These are phyloP conservation scores for Fraxinus velutina DNA, from an alignment of 305 asterid species.

Conservation along the genomic window DNA sequence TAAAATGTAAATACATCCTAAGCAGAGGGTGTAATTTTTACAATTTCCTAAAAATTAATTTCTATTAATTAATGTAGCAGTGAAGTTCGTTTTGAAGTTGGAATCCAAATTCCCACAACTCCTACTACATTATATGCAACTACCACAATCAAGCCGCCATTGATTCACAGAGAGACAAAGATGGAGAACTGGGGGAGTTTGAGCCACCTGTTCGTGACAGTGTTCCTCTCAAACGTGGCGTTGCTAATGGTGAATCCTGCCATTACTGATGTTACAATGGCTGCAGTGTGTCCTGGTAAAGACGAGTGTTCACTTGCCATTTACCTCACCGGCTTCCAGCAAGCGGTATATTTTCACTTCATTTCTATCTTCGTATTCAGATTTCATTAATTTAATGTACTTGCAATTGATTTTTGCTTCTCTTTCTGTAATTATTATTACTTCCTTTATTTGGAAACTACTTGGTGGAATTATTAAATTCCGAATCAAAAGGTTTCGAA, in stretches of 20 bases:
- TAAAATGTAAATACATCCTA: background rate
- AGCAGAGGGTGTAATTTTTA: background rate
- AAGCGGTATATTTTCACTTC: slow-evolving; percentile 36
- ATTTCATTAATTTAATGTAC: background rate
- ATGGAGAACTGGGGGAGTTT: slow-evolving; percentile 50
- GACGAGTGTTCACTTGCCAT: slow-evolving; percentile 67
- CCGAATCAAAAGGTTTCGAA: background rate
- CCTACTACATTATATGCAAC: background rate
- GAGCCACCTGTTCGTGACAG: slow-evolving; percentile 46
- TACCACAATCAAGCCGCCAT: background rate
- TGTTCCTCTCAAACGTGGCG: slow-evolving; percentile 45
- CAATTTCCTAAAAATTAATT: background rate
- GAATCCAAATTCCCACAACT: background rate
- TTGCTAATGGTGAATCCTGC: slow-evolving; percentile 44
- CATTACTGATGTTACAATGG: slow-evolving; percentile 55
- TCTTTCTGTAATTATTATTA: background rate
- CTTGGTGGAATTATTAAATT: background rate
- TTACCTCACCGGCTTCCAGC: slow-evolving; percentile 56
- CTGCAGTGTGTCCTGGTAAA: slow-evolving; percentile 53
- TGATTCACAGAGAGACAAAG: background rate
- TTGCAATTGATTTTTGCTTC: background rate
- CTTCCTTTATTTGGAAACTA: background rate
- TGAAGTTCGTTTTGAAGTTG: background rate
- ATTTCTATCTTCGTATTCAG: background rate
- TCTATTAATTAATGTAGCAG: background rate